Percentiles rank a stretch among this genome's conserved stretches.
Conservation (phyloP, 2,329 filamentous ascomycete genomes). For the Thelonectria olida region DNA sequence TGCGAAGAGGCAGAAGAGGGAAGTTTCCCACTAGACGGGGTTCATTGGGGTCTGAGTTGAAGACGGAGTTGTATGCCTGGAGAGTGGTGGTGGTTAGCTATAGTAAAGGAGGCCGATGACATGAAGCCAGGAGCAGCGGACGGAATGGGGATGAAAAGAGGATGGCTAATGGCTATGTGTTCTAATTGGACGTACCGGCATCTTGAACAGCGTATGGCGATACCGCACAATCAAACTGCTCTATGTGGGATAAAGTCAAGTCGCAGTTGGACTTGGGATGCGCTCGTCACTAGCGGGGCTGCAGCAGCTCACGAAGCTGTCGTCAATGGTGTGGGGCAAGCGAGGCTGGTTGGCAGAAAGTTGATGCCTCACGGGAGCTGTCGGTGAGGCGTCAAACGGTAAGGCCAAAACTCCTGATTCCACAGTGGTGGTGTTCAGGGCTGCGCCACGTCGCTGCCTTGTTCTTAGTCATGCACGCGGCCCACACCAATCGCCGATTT, state of each 20-base stretch:
- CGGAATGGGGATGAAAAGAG: slow-evolving; percentile 7
- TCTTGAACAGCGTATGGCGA: slow-evolving; percentile 47
- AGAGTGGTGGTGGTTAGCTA: slow-evolving; percentile 35
- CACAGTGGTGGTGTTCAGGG: slow-evolving; percentile 9
- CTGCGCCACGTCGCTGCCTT: slow-evolving; percentile 29
- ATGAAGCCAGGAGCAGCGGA: slow-evolving; percentile 25
- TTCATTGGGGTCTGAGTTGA: slow-evolving; percentile 80
- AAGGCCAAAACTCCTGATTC: slow-evolving; percentile 26
- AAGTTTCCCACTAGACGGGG: slow-evolving; percentile 82
- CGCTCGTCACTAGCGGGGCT: slow-evolving; percentile 45
- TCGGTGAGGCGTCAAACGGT: background rate
- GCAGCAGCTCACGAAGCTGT: slow-evolving; percentile 44
- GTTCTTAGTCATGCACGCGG: slow-evolving; percentile 19
- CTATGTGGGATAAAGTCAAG: slow-evolving; percentile 18
- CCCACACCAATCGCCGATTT: slow-evolving; percentile 1
- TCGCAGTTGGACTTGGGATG: slow-evolving; percentile 35
- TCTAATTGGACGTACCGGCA: slow-evolving; percentile 53
- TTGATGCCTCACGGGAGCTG: slow-evolving; percentile 34
- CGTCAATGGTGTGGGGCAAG: slow-evolving; percentile 44
- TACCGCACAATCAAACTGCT: slow-evolving; percentile 36
- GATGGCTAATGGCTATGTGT: slow-evolving; percentile 1
- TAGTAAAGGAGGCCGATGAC: slow-evolving; percentile 18
- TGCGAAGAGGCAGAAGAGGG: slow-evolving; percentile 91
- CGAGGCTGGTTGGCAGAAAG: slow-evolving; percentile 26
- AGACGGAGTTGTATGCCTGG: slow-evolving; percentile 97